Evolutionary conservation across 2,329 filamentous ascomycete genomes (phyloP).

Genomic region (Claviceps capensis): DNA sequence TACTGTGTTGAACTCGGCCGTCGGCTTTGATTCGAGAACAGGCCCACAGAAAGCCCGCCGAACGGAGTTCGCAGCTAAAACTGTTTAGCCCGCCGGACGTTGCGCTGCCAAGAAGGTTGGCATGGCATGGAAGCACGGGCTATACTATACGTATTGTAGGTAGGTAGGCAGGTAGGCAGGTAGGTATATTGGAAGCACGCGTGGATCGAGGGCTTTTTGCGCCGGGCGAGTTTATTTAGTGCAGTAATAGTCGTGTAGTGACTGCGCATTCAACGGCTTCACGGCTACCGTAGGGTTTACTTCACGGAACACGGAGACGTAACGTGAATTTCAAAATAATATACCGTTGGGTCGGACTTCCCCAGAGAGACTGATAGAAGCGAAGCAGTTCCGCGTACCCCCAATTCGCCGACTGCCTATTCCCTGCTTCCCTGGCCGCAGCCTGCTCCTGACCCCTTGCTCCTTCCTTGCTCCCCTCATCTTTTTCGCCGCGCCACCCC

Average conservation of each 20-base stretch:
- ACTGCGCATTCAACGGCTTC: background rate
- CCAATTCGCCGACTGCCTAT: background rate
- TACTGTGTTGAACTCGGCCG: background rate
- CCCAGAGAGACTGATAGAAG: background rate
- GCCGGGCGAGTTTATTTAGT: too few relatives aligned
- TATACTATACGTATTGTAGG: background rate
- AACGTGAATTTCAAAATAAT: background rate
- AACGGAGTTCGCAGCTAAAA: background rate
- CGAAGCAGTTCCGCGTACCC: background rate
- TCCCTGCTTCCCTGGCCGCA: background rate
- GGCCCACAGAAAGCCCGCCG: too few relatives aligned
- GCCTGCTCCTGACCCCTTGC: background rate
- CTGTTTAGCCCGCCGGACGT: background rate
- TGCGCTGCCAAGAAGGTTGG: background rate
- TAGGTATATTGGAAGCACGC: too few relatives aligned
- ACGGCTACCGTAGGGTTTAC: background rate
- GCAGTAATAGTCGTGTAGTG: background rate
- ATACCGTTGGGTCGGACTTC: background rate
- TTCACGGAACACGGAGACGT: too few relatives aligned
- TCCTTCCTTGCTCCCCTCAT: background rate
- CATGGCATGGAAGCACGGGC: background rate
- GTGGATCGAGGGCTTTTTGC: too few relatives aligned
- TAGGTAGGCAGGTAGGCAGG: too few relatives aligned
- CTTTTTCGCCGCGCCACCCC: too few relatives aligned
- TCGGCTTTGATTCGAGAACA: background rate